phyloP scores from a whole-genome alignment of 2,329 filamentous ascomycete species.

The Pseudomassariella vexata region DNA sequence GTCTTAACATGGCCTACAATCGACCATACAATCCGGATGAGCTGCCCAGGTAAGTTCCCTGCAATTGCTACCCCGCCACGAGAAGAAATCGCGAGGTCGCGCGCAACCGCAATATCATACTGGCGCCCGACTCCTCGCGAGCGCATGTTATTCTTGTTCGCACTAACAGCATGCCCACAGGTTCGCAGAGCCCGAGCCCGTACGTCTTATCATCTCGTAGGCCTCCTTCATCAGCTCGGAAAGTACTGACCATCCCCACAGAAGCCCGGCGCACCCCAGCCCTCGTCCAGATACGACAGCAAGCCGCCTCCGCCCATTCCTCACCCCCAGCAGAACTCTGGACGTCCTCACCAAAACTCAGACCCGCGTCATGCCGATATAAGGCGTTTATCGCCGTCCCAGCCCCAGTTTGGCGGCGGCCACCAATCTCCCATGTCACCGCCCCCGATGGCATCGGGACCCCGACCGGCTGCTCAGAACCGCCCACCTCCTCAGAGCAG shows the following conservation, averaged over 20 bases:
- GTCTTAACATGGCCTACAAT: constrained; percentile 79
- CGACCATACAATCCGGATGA: constrained; percentile 89
- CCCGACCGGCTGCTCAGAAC: constrained; percentile 36
- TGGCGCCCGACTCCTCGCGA: no score
- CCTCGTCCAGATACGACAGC: constrained; percentile 37
- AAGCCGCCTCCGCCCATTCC: constrained; percentile 39
- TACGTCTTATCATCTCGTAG: constrained; percentile 26
- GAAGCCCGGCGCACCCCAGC: constrained; percentile 16
- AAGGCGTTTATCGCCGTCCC: constrained; percentile 7
- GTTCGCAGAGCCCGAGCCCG: constrained; percentile 71
- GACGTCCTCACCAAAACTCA: constrained; percentile 10
- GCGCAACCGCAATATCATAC: no score
- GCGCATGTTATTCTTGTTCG: no score
- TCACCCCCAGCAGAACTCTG: constrained; percentile 10
- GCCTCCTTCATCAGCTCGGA: constrained; percentile 3
- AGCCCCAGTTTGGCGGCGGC: constrained; percentile 13
- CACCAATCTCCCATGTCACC: constrained; percentile 39
- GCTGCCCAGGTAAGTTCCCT: constrained; percentile 70
- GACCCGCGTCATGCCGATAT: no score
- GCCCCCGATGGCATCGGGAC: constrained; percentile 37
- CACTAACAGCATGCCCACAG: no score
- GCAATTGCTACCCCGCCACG: constrained; percentile 12
- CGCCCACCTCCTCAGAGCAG: constrained; percentile 53
- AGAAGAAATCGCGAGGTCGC: no score
- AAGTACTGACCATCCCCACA: neutral